Percentiles rank a stretch among this genome's conserved stretches.
Evolutionary conservation across 2,329 filamentous ascomycete genomes (phyloP).

Genomic region (Eurotiales sp.): DNA sequence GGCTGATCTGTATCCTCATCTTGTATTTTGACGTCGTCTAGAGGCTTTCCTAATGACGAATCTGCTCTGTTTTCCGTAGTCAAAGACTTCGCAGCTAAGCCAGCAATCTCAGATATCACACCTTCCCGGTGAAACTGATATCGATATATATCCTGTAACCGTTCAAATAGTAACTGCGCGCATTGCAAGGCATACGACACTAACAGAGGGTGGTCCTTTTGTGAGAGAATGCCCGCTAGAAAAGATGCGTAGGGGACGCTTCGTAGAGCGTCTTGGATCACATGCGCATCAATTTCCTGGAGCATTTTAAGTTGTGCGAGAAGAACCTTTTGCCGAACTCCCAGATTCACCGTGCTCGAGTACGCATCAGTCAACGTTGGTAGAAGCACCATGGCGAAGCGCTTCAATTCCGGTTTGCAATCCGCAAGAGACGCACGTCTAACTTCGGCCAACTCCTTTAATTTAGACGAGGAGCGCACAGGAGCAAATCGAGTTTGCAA

Average conservation of each 20-base stretch:
- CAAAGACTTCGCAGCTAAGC: conserved; percentile 58
- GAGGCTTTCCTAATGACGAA: conserved; percentile 15
- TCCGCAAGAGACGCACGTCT: conserved; percentile 73
- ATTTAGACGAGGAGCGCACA: conserved; percentile 25
- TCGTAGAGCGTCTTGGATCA: conserved; percentile 79
- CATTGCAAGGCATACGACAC: conserved; percentile 86
- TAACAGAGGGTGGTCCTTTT: conserved; percentile 84
- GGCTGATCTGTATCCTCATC: conserved; percentile 16
- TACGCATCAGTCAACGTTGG: conserved; percentile 95
- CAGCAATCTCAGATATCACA: conserved; percentile 85
- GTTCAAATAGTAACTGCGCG: conserved; percentile 78
- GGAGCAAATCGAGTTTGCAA: conserved; percentile 44
- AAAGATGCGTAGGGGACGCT: conserved; percentile 94
- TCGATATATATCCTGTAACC: conserved; percentile 82
- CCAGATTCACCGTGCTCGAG: conserved; percentile 94
- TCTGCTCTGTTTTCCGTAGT: conserved; percentile 25
- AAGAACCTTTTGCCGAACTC: conserved; percentile 89
- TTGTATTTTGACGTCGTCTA: conserved; percentile 19
- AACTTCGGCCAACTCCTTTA: conserved; percentile 65
- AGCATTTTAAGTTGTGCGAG: conserved; percentile 98
- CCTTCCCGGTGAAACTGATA: conserved; percentile 98
- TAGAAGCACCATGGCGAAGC: conserved; percentile 88
- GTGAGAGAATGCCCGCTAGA: conserved; percentile 87
- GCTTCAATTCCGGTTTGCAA: conserved; percentile 83
- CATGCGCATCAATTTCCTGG: conserved; percentile 81